These are phyloP conservation scores for Tribonema minus DNA, from an alignment of 108 stramenopile species.

Conservation along the genomic window DNA sequence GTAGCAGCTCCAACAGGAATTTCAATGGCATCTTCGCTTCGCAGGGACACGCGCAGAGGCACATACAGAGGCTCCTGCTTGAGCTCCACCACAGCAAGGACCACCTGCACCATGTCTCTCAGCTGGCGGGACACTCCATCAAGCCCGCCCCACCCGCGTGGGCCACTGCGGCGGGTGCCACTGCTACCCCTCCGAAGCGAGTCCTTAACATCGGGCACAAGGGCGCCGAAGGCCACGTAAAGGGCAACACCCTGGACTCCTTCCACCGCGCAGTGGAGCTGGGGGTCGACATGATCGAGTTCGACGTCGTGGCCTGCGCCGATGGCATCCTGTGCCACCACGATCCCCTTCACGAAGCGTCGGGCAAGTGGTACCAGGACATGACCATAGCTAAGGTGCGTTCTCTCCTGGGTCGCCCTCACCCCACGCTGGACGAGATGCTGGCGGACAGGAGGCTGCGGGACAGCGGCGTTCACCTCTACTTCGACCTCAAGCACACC, in stretches of 20 bases:
- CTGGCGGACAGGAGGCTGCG: slow-evolving; percentile 6
- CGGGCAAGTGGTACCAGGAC: slow-evolving; percentile 35
- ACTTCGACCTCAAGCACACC: slow-evolving; percentile 35
- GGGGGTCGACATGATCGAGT: slow-evolving; percentile 40
- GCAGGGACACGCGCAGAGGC: not conserved
- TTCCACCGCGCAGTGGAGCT: slow-evolving; percentile 26
- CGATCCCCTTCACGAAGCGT: slow-evolving; percentile 33
- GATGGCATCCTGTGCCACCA: slow-evolving; percentile 40
- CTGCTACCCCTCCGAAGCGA: too few relatives aligned
- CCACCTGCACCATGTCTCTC: not conserved
- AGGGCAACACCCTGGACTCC: slow-evolving; percentile 36
- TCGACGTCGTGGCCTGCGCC: slow-evolving; percentile 31
- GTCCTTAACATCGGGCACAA: slow-evolving; percentile 39
- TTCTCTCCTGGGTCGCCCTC: slow-evolving; percentile 3
- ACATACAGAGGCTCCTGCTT: not conserved
- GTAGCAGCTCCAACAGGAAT: too few relatives aligned
- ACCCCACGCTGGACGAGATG: slow-evolving; percentile 32
- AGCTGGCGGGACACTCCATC: not conserved
- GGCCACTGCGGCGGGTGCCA: too few relatives aligned
- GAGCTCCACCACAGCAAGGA: not conserved
- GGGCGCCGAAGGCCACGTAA: slow-evolving; percentile 36
- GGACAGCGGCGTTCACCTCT: slow-evolving; percentile 15
- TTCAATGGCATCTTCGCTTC: not conserved
- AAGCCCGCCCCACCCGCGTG: not conserved
- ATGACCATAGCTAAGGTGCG: slow-evolving; percentile 30